phyloP scores from a whole-genome alignment of 164 flowering plant genomes.

The Akebia trifoliata region DNA sequence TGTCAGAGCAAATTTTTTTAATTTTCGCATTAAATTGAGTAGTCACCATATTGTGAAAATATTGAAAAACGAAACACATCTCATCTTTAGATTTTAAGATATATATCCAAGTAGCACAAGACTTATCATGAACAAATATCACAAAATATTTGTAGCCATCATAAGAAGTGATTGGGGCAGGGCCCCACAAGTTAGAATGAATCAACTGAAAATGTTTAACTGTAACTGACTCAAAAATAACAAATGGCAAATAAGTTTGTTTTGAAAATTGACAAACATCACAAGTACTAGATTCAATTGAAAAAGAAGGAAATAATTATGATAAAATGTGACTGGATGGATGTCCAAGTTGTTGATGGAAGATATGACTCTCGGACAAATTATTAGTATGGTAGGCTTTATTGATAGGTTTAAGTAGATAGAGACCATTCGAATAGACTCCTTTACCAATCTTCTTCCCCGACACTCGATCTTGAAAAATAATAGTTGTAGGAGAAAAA shows the following conservation, averaged over 20 bases:
- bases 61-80: neutral
- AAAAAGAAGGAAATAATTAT: neutral
- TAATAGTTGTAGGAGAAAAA: neutral
- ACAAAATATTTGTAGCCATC: neutral
- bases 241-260: neutral
- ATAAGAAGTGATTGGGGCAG: neutral
- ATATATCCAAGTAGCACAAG: constrained; percentile 1
- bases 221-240: neutral
- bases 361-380: neutral
- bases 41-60: constrained; percentile 1
- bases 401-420: no score
- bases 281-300: neutral
- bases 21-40: constrained; percentile 1
- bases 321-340: neutral
- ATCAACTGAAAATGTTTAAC: neutral
- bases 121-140: neutral
- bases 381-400: neutral
- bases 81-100: constrained; percentile 5
- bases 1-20: constrained; percentile 1
- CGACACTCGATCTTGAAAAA: constrained; percentile 4
- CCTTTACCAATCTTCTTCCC: constrained; percentile 1
- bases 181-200: neutral
- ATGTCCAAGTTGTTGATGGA: neutral
- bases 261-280: constrained; percentile 9
- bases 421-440: neutral